phyloP scores from a whole-genome alignment of 495 filamentous ascomycete species.

The Penicillium odoratum region DNA sequence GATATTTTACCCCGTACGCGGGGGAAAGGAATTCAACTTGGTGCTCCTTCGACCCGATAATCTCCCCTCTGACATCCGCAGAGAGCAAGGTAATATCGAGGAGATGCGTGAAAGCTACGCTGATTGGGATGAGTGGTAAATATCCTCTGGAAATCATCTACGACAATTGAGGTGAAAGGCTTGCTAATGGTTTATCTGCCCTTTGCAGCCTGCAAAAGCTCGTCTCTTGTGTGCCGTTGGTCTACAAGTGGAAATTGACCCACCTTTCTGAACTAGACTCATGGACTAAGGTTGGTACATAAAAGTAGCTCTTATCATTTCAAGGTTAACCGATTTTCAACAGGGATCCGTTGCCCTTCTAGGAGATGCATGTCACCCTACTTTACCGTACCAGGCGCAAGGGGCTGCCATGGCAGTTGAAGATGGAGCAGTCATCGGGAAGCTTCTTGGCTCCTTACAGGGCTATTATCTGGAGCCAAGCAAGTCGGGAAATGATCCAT shows the following conservation, averaged over 20 bases:
- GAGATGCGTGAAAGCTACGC: too few species aligned
- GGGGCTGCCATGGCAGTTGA: conserved; percentile 44
- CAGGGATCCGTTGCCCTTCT: conserved; percentile 52
- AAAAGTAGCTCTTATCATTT: neutral
- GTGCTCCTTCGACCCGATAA: too few species aligned
- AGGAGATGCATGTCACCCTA: conserved; percentile 60
- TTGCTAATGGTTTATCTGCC: too few species aligned
- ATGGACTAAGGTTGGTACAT: conserved; percentile 46
- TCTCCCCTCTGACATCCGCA: too few species aligned
- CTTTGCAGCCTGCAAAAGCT: conserved; percentile 17
- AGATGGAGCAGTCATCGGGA: conserved; percentile 43
- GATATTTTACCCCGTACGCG: too few species aligned
- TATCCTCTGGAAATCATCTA: conserved; percentile 1
- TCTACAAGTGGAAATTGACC: conserved; percentile 58
- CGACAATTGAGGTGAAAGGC: too few species aligned
- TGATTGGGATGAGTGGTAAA: neutral
- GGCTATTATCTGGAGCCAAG: too few species aligned
- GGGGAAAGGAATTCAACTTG: too few species aligned
- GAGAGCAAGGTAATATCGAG: too few species aligned
- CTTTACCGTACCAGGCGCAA: conserved; percentile 56
- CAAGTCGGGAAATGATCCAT: neutral
- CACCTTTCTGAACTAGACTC: conserved; percentile 46
- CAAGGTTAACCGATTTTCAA: neutral
- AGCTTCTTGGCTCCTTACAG: conserved; percentile 13
- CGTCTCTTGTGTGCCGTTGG: conserved; percentile 17